phyloP scores from a whole-genome alignment of 306 rosid species.

The Quercus aquifolioides region DNA sequence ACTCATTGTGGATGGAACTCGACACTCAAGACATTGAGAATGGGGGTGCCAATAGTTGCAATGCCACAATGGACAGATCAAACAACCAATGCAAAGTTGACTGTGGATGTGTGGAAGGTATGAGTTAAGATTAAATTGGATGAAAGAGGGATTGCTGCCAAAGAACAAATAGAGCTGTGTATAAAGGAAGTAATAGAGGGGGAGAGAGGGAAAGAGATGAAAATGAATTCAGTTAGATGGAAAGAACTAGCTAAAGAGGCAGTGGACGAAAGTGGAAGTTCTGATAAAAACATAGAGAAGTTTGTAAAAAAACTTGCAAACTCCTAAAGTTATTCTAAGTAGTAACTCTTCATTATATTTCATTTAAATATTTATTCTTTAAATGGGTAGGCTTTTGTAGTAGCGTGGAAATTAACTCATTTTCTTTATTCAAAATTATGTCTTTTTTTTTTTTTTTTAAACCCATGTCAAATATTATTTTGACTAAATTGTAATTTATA shows the following conservation, averaged over 20 bases:
- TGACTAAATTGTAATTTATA: too few relatives aligned
- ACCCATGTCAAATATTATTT: too few relatives aligned
- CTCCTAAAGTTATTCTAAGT: too few relatives aligned
- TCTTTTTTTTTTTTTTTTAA: too few relatives aligned
- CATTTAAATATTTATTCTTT: too few relatives aligned
- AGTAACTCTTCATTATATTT: too few relatives aligned
- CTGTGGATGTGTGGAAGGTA: slow-evolving; percentile 9
- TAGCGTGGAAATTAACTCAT: too few relatives aligned
- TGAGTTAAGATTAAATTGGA: background rate
- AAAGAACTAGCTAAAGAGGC: slow-evolving; percentile 4
- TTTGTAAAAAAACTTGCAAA: background rate
- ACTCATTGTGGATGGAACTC: slow-evolving; percentile 9
- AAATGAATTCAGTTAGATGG: background rate
- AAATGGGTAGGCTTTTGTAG: too few relatives aligned
- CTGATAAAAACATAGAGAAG: background rate
- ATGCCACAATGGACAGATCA: slow-evolving; percentile 14
- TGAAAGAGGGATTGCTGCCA: background rate
- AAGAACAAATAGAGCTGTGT: background rate
- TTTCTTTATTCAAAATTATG: too few relatives aligned
- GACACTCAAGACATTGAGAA: background rate
- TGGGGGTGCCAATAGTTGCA: slow-evolving; percentile 4
- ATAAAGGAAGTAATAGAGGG: slow-evolving; percentile 10
- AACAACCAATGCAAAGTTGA: background rate
- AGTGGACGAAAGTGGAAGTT: slow-evolving; percentile 15
- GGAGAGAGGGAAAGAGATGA: slow-evolving; percentile 3